Evolutionary conservation across 257 asterid species (phyloP).

Genomic region (Plantago ovata): DNA sequence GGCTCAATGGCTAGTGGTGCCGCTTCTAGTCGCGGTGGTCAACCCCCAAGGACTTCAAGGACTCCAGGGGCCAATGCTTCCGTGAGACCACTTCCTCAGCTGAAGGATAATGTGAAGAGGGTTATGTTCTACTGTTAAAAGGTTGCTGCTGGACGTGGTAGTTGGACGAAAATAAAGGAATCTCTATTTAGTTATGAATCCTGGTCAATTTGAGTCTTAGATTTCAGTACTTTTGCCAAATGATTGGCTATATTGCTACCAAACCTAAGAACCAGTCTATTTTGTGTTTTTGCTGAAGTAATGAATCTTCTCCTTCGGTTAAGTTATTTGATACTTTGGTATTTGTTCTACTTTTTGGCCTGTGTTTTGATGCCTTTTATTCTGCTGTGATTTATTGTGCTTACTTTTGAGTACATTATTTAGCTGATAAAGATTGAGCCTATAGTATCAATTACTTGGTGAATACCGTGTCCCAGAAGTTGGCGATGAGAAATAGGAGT

Average conservation of each 20-base stretch:
- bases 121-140: constrained; percentile 84
- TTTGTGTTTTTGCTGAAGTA: no score
- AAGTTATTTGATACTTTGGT: no score
- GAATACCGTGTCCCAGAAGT: no score
- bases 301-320: no score
- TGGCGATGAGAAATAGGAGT: no score
- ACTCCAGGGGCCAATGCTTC: constrained; percentile 48
- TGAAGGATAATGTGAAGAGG: constrained; percentile 82
- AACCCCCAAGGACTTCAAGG: constrained; percentile 39
- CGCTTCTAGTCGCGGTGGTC: constrained; percentile 46
- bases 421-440: no score
- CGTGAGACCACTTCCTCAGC: constrained; percentile 90
- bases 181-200: not conserved
- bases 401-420: no score
- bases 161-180: not conserved
- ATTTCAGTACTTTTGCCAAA: not conserved
- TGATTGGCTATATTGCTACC: not conserved
- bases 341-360: no score
- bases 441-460: no score
- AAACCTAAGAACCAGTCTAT: not conserved
- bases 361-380: no score
- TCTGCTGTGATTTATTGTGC: no score
- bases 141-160: not conserved
- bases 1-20: constrained; percentile 70
- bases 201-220: not conserved